Evolutionary conservation across 2,329 filamentous ascomycete species (phyloP), one percentile per base, ranked within the genome.

Genomic region (Dissoconium aciculare): DNA sequence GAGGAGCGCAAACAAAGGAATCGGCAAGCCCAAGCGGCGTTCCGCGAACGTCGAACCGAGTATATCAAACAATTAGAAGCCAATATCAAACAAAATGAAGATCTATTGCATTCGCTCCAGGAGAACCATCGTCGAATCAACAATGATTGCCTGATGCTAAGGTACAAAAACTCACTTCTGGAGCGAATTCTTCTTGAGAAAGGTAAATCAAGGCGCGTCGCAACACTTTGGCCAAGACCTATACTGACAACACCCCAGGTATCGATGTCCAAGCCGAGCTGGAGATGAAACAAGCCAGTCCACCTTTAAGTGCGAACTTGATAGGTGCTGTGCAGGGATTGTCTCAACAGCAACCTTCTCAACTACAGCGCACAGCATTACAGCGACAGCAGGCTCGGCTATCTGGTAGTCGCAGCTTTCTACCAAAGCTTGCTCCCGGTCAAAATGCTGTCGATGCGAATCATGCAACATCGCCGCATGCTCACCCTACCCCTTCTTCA

Each of bases 51-150:
- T 43, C 77, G 89, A 36, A 95, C 87, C 33, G 89, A 98, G 64
- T 98, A 98, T 58, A 98, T 98, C 63, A 95, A 95, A 63, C 89
- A 98, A 58, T 71, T 98, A 15, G 89, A 98, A 61, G 83, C 87
- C 47, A 92, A 85, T 33, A 95, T 98, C 58, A 87, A 89, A 51
- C 81, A 89, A 46, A 87, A 95, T 66, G 89, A 98, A 60, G 83
- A 91, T 49, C 87, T 83, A 47, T 67, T 95, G 34, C 81, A 91
- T 47, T 92, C 75, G 50, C 67, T 98, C 37, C 89, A 95, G 59
- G 80, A 87, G 50, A 91, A 84, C 43, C 89, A 95, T 53, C 81
- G 89, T 47, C 85, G 74, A 50, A 89, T 89, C 35, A 84, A 87
- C 35, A 89, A 95, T 56, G 89, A 95, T 59, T 95, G 89, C 55